These are phyloP conservation scores for Picea engelmannii DNA, from an alignment of 83 land plant species.

Conservation along the genomic window DNA sequence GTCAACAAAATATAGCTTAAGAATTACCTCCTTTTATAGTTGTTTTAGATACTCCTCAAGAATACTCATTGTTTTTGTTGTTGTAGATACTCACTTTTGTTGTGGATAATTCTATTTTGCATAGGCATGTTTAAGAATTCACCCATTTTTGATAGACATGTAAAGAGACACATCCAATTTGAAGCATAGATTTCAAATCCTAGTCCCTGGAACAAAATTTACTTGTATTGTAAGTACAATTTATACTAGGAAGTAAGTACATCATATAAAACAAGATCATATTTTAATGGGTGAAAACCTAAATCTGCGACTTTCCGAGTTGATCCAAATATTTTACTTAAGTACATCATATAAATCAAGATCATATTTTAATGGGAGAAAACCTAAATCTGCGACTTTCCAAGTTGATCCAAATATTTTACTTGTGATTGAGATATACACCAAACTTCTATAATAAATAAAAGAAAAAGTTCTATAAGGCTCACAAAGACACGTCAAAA, in stretches of 20 bases:
- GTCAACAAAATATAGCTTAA: no score
- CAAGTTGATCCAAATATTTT: constrained; percentile 32
- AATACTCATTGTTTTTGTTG: no score
- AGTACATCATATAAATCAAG: not conserved
- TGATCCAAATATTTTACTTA: constrained; percentile 31
- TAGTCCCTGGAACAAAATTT: constrained; percentile 20
- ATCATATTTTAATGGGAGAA: not conserved
- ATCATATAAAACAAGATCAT: not conserved
- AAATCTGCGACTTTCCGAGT: constrained; percentile 59
- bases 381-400: constrained; percentile 80
- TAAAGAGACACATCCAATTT: constrained; percentile 52
- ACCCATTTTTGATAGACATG: constrained; percentile 5
- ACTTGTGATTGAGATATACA: constrained; percentile 42
- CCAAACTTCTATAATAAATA: constrained; percentile 62
- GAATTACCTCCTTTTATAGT: no score
- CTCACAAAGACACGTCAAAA: no score
- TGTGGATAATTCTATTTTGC: no score
- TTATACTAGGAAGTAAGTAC: not conserved
- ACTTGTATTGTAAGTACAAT: not conserved
- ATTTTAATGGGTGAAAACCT: constrained; percentile 40
- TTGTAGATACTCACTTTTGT: no score
- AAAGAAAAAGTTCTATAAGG: no score
- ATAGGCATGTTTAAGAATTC: not conserved
- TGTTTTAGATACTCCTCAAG: no score
- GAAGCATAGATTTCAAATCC: constrained; percentile 30